These are phyloP conservation scores for Globisporangium lucens DNA, from an alignment of 352 stramenopile genomes.

Conservation along the genomic window DNA sequence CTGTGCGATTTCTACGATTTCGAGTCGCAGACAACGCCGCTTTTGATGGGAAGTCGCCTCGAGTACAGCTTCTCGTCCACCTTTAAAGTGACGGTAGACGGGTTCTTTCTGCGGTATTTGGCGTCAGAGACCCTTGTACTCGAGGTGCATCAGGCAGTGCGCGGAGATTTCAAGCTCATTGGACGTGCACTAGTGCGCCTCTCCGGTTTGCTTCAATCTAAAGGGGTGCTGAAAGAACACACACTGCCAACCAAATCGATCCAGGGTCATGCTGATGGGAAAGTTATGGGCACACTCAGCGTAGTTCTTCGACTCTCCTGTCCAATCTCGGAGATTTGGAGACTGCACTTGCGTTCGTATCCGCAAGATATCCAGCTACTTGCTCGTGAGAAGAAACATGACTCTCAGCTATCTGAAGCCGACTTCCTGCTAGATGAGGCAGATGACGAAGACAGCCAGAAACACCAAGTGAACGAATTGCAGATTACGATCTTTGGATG, in stretches of 20 bases:
- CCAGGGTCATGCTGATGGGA: constrained; percentile 23
- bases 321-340: constrained; percentile 89
- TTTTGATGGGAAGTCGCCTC: constrained; percentile 76
- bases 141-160: constrained; percentile 87
- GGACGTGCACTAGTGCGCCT: constrained; percentile 66
- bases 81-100: constrained; percentile 92
- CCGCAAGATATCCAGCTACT: constrained; percentile 78
- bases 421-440: constrained; percentile 23
- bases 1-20: constrained; percentile 95
- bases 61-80: constrained; percentile 91
- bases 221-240: constrained; percentile 69
- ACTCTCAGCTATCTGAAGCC: constrained; percentile 14
- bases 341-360: constrained; percentile 86
- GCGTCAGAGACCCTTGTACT: constrained; percentile 83
- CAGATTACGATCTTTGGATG: constrained; percentile 70
- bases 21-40: constrained; percentile 89
- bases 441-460: constrained; percentile 18
- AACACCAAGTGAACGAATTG: constrained; percentile 48
- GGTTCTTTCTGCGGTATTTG: constrained; percentile 91
- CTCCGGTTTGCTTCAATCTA: constrained; percentile 64
- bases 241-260: constrained; percentile 43
- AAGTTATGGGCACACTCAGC: constrained; percentile 67
- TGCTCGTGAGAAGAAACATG: constrained; percentile 19
- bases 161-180: constrained; percentile 88
- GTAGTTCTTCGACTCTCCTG: constrained; percentile 84